Conservation (phyloP, 352 stramenopile species). For the Pythium pectinolyticum region DNA sequence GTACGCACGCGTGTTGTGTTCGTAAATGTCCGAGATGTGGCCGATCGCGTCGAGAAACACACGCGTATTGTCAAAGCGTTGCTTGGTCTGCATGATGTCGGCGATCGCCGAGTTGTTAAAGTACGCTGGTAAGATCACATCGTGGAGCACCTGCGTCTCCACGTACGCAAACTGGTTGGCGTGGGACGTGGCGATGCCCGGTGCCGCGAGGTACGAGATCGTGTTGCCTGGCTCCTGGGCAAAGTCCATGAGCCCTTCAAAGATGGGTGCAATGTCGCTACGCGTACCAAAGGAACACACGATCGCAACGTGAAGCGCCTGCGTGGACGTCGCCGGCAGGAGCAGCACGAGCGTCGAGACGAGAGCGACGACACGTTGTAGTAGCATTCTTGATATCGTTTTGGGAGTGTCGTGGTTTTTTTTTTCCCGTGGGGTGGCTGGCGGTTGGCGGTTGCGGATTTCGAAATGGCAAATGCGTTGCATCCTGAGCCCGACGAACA, state of each 20-base stretch:
- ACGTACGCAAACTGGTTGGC: constrained; percentile 27
- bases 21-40: constrained; percentile 28
- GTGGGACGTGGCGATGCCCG: constrained; percentile 20
- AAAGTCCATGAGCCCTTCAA: constrained; percentile 26
- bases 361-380: constrained; percentile 7
- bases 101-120: constrained; percentile 30
- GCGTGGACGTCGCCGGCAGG: constrained; percentile 7
- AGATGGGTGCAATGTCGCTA: constrained; percentile 28
- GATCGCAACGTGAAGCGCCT: constrained; percentile 27
- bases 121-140: constrained; percentile 21
- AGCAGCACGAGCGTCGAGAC: constrained; percentile 1
- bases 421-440: no score
- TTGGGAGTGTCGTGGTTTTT: no score
- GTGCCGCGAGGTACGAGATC: constrained; percentile 25
- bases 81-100: constrained; percentile 28
- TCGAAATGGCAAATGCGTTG: no score
- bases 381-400: no score
- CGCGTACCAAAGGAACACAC: constrained; percentile 27
- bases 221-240: constrained; percentile 19
- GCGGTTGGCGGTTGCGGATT: no score
- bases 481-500: no score
- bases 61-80: constrained; percentile 26
- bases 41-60: constrained; percentile 27
- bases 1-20: constrained; percentile 24
- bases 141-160: constrained; percentile 12